Evolutionary conservation across 345 rosid species (phyloP).

Genomic region (Hibiscus syriacus): DNA sequence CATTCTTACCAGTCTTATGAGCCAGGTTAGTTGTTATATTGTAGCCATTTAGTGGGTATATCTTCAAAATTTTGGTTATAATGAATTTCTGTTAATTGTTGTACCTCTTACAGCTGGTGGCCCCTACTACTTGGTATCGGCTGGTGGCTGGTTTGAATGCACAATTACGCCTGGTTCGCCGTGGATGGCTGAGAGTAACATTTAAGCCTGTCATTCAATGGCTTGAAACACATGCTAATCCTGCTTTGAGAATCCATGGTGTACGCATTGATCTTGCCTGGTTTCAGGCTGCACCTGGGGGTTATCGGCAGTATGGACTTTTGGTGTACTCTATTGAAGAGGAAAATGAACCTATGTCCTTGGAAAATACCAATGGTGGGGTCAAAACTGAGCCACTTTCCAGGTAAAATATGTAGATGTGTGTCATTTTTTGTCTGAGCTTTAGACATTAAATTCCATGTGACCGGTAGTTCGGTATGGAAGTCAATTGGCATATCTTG

Average conservation of each 20-base stretch:
- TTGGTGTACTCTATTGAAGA: conserved; percentile 53
- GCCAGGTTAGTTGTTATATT: conserved; percentile 56
- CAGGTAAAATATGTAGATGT: conserved; percentile 27
- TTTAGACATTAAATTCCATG: background rate
- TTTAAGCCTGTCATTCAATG: conserved; percentile 64
- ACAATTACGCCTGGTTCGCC: conserved; percentile 82
- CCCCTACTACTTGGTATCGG: conserved; percentile 93
- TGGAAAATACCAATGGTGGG: conserved; percentile 31
- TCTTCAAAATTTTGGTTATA: conserved; percentile 17
- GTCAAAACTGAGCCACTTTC: conserved; percentile 32
- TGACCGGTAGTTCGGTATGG: background rate
- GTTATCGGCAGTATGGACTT: conserved; percentile 89
- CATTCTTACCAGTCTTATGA: conserved; percentile 80
- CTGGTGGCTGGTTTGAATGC: conserved; percentile 98
- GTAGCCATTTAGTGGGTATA: background rate
- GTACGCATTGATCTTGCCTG: conserved; percentile 78
- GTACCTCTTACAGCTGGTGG: conserved; percentile 44
- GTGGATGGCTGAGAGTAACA: conserved; percentile 66
- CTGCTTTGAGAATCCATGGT: conserved; percentile 61
- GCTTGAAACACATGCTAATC: conserved; percentile 94
- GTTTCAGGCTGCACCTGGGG: conserved; percentile 82
- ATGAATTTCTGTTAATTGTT: conserved; percentile 11
- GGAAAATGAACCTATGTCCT: conserved; percentile 33
- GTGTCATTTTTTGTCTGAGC: background rate
- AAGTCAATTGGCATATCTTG: background rate